Percentiles rank a stretch among this genome's conserved stretches.
These are phyloP conservation scores for Colletotrichum euphorbiae DNA, from an alignment of 2,329 filamentous ascomycete species.

Conservation along the genomic window DNA sequence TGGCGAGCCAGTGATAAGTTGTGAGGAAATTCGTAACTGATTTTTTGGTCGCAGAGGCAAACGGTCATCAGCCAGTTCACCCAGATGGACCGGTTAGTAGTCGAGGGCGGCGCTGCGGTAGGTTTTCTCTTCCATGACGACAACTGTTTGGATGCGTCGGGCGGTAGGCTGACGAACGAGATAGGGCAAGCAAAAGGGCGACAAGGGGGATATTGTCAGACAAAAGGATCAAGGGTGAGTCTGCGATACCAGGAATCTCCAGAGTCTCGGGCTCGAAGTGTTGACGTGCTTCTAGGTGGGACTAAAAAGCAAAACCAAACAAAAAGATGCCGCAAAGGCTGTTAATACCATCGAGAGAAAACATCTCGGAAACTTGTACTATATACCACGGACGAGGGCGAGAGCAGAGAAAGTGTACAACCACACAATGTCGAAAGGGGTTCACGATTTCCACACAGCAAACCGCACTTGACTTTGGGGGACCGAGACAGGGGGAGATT, in stretches of 20 bases:
- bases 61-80: conserved; percentile 95
- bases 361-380: conserved; percentile 15
- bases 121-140: conserved; percentile 45
- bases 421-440: neutral
- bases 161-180: conserved; percentile 31
- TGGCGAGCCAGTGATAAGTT: no score
- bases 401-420: conserved; percentile 14
- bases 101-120: conserved; percentile 87
- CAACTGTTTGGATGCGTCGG: neutral
- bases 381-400: conserved; percentile 18
- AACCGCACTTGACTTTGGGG: neutral
- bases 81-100: conserved; percentile 89
- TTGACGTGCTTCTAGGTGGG: conserved; percentile 17
- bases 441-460: neutral
- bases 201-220: conserved; percentile 74
- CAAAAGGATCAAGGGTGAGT: conserved; percentile 84
- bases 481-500: neutral
- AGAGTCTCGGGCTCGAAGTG: neutral
- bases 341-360: conserved; percentile 1
- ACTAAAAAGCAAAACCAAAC: neutral
- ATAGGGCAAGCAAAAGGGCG: conserved; percentile 77
- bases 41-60: conserved; percentile 76
- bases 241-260: neutral
- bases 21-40: neutral
- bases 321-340: neutral